phyloP scores from a whole-genome alignment of 208 protist genomes.

The Wallacemonas collosoma region DNA sequence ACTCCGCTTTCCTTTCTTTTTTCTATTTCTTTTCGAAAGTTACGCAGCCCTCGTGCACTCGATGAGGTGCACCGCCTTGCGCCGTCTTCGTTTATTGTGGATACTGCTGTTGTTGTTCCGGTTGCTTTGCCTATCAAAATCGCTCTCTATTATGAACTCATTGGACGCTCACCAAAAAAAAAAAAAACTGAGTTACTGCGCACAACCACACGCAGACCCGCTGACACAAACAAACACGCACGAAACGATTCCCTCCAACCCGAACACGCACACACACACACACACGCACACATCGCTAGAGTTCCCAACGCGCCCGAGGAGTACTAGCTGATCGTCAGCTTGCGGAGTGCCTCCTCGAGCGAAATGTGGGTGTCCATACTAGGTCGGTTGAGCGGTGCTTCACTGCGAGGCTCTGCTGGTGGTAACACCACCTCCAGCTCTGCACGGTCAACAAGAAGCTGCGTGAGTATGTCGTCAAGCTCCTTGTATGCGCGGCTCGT shows the following conservation, averaged over 20 bases:
- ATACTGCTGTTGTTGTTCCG: too few species aligned
- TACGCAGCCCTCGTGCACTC: too few species aligned
- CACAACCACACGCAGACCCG: too few species aligned
- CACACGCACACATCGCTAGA: background rate
- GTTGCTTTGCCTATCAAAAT: too few species aligned
- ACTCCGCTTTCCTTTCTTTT: too few species aligned
- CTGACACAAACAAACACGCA: too few species aligned
- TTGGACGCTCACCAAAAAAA: too few species aligned
- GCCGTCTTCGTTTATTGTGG: too few species aligned
- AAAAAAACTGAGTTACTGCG: too few species aligned
- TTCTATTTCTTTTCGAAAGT: too few species aligned
- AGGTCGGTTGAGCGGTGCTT: constrained; percentile 47
- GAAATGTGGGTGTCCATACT: constrained; percentile 67
- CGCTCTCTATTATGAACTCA: too few species aligned
- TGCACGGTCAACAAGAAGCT: constrained; percentile 42
- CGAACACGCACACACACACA: background rate
- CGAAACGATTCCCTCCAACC: background rate
- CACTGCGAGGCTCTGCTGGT: constrained; percentile 29
- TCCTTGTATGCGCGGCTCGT: constrained; percentile 24
- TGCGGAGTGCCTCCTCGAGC: constrained; percentile 58
- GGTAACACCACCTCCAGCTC: constrained; percentile 45
- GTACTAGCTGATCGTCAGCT: constrained; percentile 24
- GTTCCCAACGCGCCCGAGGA: background rate
- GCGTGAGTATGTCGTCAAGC: constrained; percentile 36
- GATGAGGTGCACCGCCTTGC: too few species aligned